Evolutionary conservation across 2,329 filamentous ascomycete genomes (phyloP), one percentile per base, ranked within the genome.

Genomic region (Botrytis tulipae): DNA sequence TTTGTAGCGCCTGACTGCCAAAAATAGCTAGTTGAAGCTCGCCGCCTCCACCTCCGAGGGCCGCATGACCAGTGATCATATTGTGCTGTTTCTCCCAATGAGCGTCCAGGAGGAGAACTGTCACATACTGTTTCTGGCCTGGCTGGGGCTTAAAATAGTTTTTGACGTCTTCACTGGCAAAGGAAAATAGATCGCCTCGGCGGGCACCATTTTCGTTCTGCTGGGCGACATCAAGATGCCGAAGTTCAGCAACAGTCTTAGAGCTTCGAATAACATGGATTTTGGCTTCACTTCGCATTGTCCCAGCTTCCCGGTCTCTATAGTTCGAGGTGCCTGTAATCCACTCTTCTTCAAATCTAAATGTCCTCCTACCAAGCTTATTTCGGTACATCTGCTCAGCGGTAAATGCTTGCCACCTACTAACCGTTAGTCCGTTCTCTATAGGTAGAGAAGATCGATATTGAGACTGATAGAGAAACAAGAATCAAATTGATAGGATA

Each of bases 311-410:
- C 75, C 87, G 86, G 80, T 98, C 96, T 57, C 92, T 90, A 77
- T 88, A 87, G 74, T 93, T 95, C 74, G 93, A 86, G 2, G 93
- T 93, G 12, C 95, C 95, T 4, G 90, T 89, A 75, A 93, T 93
- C 96, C 96, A 98, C 81, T 97, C 93, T 82, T 99, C 96, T 78
- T 98, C 96, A 76, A 97, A 95, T 61, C 95, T 88, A 82, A 98
- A 98, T 71, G 89, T 91, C 73, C 95, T 90, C 74, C 95, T 89
- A 16, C 95, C 94, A 77, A 98, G 89, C 75, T 92, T 93, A 81
- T 97, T 93, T 76, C 94, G 91, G 82, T 90, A 92, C 95, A 98
- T 98, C 81, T 98, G 95, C 82, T 99, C 96, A 10, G 93, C 94
- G 0, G 95, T 98, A 80, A 97, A 98, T 12, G 95, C 94, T 82